phyloP scores from a whole-genome alignment of 106 monocot species.

The Agapanthus africanus region DNA sequence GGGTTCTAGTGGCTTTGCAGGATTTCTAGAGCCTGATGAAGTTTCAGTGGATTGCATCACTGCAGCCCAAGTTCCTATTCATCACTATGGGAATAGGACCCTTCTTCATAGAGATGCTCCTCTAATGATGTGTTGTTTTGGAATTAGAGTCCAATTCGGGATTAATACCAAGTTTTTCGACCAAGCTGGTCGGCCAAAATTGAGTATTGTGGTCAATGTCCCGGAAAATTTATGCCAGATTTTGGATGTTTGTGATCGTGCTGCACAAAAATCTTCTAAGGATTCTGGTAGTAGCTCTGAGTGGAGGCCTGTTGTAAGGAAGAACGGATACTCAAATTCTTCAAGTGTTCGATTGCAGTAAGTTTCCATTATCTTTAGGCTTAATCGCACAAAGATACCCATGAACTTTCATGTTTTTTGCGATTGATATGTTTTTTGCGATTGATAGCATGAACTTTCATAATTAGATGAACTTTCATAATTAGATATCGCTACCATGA shows the following conservation, averaged over 20 bases:
- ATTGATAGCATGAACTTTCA: too few relatives aligned
- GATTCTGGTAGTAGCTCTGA: conserved; percentile 58
- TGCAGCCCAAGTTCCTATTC: conserved; percentile 14
- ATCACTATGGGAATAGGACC: conserved; percentile 27
- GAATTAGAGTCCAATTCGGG: conserved; percentile 61
- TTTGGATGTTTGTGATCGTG: conserved; percentile 53
- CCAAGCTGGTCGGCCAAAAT: conserved; percentile 58
- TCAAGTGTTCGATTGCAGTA: conserved; percentile 62
- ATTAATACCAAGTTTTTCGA: conserved; percentile 58
- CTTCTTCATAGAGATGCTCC: conserved; percentile 42
- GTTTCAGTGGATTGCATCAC: conserved; percentile 38
- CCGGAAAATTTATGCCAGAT: conserved; percentile 45
- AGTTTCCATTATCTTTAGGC: conserved; percentile 22
- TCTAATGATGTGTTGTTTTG: conserved; percentile 44
- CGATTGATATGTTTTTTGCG: too few relatives aligned
- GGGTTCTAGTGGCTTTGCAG: conserved; percentile 19
- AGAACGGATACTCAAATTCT: conserved; percentile 31
- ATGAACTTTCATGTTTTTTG: too few relatives aligned
- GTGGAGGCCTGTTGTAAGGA: conserved; percentile 67
- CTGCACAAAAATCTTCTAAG: conserved; percentile 35
- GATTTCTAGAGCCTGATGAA: conserved; percentile 52
- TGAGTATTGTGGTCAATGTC: conserved; percentile 54
- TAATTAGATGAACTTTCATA: too few relatives aligned
- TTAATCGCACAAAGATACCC: too few relatives aligned
- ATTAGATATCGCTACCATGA: too few relatives aligned